Evolutionary conservation across 768 basidiomycete genomes (phyloP), one percentile per base, ranked within the genome.

Genomic region (Suillus bovinus): DNA sequence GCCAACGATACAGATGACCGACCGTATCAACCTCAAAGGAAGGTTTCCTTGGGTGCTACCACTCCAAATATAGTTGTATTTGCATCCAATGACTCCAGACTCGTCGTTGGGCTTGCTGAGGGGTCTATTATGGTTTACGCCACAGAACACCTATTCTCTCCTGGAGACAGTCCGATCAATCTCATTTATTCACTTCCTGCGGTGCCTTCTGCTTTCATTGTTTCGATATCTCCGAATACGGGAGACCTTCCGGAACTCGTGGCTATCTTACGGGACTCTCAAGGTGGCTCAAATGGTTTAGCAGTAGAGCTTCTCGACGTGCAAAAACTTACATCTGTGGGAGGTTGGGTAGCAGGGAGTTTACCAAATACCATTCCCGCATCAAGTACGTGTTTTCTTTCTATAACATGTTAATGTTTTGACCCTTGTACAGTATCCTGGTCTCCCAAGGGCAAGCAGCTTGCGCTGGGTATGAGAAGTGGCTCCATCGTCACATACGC

Each of bases 381-480:
- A 10, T 82, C 86, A 62, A 79, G 90, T 91, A 60, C 62, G 87
- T 78, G n/a, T 46, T 7, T 2, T 39, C 6, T 46, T 64, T 41
- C 55, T 27, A 57, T 36, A 33, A 6, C 4, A 0, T 38, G 52
- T 58, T 50, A 38, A 65, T 29, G 52, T 31, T 67, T 68, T 56
- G 62, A 66, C 39, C 58, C 10, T 27, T n/a, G 58, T 50, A 13
- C 61, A 93, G 92, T 88, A 10, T 84, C 89, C 14, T 94, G 92
- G 91, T 93, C 91, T 4, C 89, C 91, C 2, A 92, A 91, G 71
- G 92, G 91, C 50, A 94, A 91, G 70, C 91, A 93, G 61, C 79
- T 94, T 46, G 90, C 90, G 1, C 82, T 94, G 52, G 92, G 88
- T 27, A 75, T 92, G 17, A 83, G 83, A 65, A 81, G 79, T 22